A percentile compares a stretch with the other conserved stretches of the same genome.
Conservation (phyloP, 2,329 filamentous ascomycete genomes). For the Penicillium italicum region DNA sequence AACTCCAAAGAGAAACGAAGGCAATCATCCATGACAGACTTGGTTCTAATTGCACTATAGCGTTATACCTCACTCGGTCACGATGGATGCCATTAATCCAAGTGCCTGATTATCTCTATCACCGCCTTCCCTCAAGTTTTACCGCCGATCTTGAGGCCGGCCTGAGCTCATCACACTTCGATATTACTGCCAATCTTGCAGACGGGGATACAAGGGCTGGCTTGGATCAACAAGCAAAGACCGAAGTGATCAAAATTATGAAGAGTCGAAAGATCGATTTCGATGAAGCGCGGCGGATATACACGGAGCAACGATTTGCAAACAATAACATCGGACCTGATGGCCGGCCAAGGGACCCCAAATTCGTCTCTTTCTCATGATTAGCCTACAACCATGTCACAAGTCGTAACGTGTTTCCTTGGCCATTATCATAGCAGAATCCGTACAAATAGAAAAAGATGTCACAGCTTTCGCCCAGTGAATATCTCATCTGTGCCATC, state of each 20-base stretch:
- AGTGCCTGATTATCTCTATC: slow-evolving; percentile 67
- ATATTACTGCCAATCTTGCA: slow-evolving; percentile 75
- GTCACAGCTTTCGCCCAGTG: neutral
- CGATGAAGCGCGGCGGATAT: slow-evolving; percentile 83
- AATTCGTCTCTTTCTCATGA: slow-evolving; percentile 89
- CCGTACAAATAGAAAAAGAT: neutral
- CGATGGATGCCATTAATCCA: slow-evolving; percentile 72
- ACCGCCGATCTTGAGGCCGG: slow-evolving; percentile 82
- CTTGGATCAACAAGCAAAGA: slow-evolving; percentile 74
- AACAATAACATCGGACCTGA: slow-evolving; percentile 86
- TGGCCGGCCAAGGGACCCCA: slow-evolving; percentile 82
- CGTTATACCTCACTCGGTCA: slow-evolving; percentile 74
- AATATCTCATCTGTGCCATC: neutral
- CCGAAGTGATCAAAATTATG: slow-evolving; percentile 86
- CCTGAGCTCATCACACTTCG: slow-evolving; percentile 76
- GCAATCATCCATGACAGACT: slow-evolving; percentile 1
- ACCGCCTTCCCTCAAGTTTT: slow-evolving; percentile 73
- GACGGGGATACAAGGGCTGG: slow-evolving; percentile 75
- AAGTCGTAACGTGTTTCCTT: neutral
- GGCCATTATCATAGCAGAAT: neutral
- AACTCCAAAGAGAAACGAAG: neutral
- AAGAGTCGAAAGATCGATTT: slow-evolving; percentile 76
- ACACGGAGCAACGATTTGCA: slow-evolving; percentile 80
- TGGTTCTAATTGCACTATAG: slow-evolving; percentile 37
- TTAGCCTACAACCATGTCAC: neutral